These are phyloP conservation scores for Boechera stricta DNA, from an alignment of 345 rosid genomes.

Conservation along the genomic window DNA sequence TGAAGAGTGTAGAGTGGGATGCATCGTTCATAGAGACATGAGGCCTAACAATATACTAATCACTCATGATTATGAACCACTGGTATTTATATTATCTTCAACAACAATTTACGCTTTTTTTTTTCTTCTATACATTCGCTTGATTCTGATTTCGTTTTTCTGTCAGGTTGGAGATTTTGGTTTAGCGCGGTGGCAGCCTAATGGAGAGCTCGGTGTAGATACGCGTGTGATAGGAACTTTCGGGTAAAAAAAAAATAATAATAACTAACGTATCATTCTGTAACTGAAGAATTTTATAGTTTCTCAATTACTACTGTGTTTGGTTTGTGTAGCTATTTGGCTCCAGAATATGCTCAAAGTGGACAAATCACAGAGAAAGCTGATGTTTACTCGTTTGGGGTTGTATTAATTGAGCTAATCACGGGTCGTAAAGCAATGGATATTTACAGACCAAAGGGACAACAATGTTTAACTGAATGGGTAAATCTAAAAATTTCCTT, in stretches of 20 bases:
- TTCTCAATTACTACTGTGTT: background rate
- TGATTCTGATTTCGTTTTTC: background rate
- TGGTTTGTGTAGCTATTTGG: constrained; percentile 73
- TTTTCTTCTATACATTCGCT: background rate
- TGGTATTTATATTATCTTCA: constrained; percentile 46
- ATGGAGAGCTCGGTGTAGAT: constrained; percentile 64
- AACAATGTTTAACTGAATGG: constrained; percentile 97
- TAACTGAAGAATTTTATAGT: background rate
- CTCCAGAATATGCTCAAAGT: constrained; percentile 96
- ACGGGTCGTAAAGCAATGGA: constrained; percentile 97
- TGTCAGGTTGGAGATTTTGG: constrained; percentile 73
- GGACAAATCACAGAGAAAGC: constrained; percentile 99
- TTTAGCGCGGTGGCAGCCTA: constrained; percentile 68
- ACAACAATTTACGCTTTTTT: background rate
- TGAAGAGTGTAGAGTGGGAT: constrained; percentile 77
- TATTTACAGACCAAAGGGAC: constrained; percentile 89
- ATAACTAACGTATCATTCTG: background rate
- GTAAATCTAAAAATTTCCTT: constrained; percentile 44
- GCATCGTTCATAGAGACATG: constrained; percentile 72
- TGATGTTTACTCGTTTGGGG: constrained; percentile 97
- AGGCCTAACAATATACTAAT: constrained; percentile 70
- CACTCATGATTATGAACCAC: constrained; percentile 71
- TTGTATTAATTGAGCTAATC: constrained; percentile 89
- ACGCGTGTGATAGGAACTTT: constrained; percentile 60
- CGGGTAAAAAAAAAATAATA: constrained; percentile 45